phyloP scores from a whole-genome alignment of 176 grass and related monocot genomes.

The Lolium rigidum region DNA sequence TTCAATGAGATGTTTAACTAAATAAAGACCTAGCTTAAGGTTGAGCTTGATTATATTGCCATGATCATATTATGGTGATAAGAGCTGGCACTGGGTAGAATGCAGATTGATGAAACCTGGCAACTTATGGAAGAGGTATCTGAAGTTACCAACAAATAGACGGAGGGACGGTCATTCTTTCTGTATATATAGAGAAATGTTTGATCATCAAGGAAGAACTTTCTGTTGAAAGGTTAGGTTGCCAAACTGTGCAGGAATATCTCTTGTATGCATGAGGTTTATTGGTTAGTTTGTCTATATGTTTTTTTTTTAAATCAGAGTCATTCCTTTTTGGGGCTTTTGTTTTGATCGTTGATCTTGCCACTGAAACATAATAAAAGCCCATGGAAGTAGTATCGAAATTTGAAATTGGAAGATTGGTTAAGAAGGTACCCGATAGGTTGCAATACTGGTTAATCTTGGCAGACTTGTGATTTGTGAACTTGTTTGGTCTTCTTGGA shows the following conservation, averaged over 20 bases:
- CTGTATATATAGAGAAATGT: neutral
- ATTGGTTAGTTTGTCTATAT: neutral
- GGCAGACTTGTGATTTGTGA: constrained; percentile 7
- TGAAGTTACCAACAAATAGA: neutral
- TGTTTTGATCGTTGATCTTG: neutral
- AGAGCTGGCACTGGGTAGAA: neutral
- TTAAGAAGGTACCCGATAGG: neutral
- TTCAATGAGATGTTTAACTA: neutral
- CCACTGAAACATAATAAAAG: neutral
- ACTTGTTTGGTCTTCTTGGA: neutral
- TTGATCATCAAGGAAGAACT: neutral
- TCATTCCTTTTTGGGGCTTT: neutral
- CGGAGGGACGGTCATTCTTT: neutral
- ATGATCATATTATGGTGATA: constrained; percentile 17
- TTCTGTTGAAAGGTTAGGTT: neutral
- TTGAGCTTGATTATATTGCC: neutral
- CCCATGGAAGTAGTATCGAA: no score
- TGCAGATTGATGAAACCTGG: neutral
- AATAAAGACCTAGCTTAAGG: neutral
- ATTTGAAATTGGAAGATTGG: neutral
- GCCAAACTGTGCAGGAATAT: neutral
- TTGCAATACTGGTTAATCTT: neutral
- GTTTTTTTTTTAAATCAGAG: neutral
- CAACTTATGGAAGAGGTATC: constrained; percentile 21
- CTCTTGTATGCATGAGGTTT: constrained; percentile 1